These are phyloP conservation scores for Cercospora brassicicola DNA, from an alignment of 2,329 filamentous ascomycete species.

Conservation along the genomic window DNA sequence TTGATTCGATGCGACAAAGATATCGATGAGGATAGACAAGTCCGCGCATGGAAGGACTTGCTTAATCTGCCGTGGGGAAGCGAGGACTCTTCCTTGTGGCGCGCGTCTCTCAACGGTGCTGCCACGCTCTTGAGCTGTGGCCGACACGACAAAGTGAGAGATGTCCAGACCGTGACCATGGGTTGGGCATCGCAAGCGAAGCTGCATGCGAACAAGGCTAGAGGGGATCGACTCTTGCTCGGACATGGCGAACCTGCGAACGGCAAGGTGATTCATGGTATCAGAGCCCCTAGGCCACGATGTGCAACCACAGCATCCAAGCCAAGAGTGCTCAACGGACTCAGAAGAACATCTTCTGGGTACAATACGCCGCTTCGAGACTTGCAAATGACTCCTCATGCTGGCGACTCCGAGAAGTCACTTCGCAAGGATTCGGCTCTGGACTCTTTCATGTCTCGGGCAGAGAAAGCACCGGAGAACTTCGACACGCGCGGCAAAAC, in stretches of 20 bases:
- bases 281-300: neutral
- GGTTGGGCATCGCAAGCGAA: conserved; percentile 5
- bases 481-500: neutral
- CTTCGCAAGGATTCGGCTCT: conserved; percentile 5
- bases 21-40: neutral
- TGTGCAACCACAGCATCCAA: conserved; percentile 2
- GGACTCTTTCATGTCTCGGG: neutral
- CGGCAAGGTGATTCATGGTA: neutral
- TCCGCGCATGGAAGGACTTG: conserved; percentile 7
- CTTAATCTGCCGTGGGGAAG: conserved; percentile 8
- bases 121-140: conserved; percentile 9
- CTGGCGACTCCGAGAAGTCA: neutral
- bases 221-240: conserved; percentile 5
- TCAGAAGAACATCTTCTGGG: neutral
- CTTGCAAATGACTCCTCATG: neutral
- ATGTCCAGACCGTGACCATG: conserved; percentile 6
- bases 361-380: neutral
- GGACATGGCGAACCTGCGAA: neutral
- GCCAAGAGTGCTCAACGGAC: neutral
- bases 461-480: neutral
- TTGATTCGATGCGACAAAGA: neutral
- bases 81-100: conserved; percentile 1
- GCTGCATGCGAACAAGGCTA: neutral
- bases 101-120: neutral
- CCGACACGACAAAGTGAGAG: neutral